Base-by-base conservation (phyloP, 257 asterid genomes). In the Solanum tarijense region DNA sequence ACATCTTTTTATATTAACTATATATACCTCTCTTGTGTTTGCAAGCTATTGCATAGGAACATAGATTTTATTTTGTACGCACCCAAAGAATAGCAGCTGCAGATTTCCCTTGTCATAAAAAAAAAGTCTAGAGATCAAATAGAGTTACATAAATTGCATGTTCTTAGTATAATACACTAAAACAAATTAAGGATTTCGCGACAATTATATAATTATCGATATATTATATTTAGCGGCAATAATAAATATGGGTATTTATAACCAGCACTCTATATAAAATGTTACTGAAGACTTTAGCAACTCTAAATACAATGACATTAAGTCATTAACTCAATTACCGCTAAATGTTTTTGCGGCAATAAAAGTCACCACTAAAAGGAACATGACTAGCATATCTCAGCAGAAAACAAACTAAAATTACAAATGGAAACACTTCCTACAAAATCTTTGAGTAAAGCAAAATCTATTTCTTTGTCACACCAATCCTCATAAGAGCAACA, bases 401-500 rank as follows among this genome's bases (percentile, higher is more conserved):
- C 25, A 41, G 14, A 8, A 29, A 41, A 13, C 55, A 41, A 78
- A 27, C 32, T 7, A 43, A 79, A 25, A 25, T 25, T 27, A 27
- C 85, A 79, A 79, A 79, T 16, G 38, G 66, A 29, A 27, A 43
- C 39, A 79, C 3, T 79, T 79, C 32, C 65, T 43, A 25, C 65
- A 55, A 12, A 43, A 39, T 12, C 21, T 36, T 23, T n/a, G 52
- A 6, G 35, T 78, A n/a, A 4, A 85, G 41, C 10, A 68, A 58
- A 11, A 12, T 79, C 92, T 92, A 93, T 66, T 94, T 92, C 90
- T 85, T 91, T 1, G 92, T 84, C 9, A 91, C 93, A 29, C 98
- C 99, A 88, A 95, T 88, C 69, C 98, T 95, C 95, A 88, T 94
- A 31, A 96, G 96, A 0, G 98, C 95, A 29, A 94, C 18, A 88